Percentiles rank a stretch among this genome's conserved stretches.
These are phyloP conservation scores for Pseudisothecium myosuroides DNA, from an alignment of 225 moss, liverwort and hornwort genomes.

Conservation along the genomic window DNA sequence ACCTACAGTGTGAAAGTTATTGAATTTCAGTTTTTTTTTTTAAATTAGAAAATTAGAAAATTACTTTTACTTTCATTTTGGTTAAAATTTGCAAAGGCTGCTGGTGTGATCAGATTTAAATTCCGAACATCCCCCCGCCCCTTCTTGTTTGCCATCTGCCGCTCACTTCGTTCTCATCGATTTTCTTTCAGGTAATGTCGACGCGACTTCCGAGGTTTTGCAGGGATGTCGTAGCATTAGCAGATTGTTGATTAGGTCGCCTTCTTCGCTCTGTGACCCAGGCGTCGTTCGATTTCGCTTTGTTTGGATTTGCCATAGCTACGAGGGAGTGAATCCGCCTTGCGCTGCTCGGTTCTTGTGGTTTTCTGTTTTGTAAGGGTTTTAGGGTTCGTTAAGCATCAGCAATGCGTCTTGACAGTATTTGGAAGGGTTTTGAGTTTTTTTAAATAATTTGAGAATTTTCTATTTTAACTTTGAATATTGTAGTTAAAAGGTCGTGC, in stretches of 20 bases:
- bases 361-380: neutral
- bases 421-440: neutral
- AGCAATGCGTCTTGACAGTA: neutral
- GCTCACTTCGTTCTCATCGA: neutral
- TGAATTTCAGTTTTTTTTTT: too few relatives aligned
- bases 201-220: neutral
- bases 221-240: neutral
- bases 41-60: too few relatives aligned
- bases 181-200: neutral
- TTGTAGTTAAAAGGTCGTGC: neutral
- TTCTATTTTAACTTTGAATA: neutral
- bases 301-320: neutral
- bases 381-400: neutral
- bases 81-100: too few relatives aligned
- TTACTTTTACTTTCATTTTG: too few relatives aligned
- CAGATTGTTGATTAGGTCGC: neutral
- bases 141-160: neutral
- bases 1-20: too few relatives aligned
- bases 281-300: neutral
- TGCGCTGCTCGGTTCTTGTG: neutral
- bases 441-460: neutral
- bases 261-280: neutral
- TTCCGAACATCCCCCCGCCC: neutral
- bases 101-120: neutral
- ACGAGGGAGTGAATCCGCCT: neutral